Base-by-base conservation (phyloP, 2,329 filamentous ascomycete species). In the Cladosporium sp. region DNA sequence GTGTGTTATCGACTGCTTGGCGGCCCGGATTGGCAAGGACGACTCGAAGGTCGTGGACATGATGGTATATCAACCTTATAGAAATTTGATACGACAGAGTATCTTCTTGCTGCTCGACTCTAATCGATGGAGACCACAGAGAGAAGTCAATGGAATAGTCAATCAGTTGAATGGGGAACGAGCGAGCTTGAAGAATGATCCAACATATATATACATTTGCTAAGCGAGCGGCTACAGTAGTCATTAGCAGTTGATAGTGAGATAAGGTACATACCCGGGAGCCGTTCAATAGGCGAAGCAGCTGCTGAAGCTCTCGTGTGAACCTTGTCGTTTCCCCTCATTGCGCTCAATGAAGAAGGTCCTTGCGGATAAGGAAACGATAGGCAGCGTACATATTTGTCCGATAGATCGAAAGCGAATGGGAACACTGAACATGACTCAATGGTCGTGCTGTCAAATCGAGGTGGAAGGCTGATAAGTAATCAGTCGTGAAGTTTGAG, bases 1-100 rank as follows among this genome's bases (percentile, higher is more conserved):
- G 70, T 89, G 87, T n/a, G 71, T 49, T 28, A 58, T 46, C 36
- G 58, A 58, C 46, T 70, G 70, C 67, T 71, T 74, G 18, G 70
- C 64, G 7, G 69, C 58, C 32, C 71, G 67, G 16, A 71, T 58
- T 3, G 73, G 72, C 51, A 75, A 58, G n/a, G 67, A 68, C 23
- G 65, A 67, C 58, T 67, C 63, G 60, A 70, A 58, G 21, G 61
- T 43, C 32, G 62, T 23, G 21, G 62, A 43, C 62, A 64, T 64
- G 28, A 5, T 63, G n/a, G 8, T 54, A n/a, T 7, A n/a, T 26
- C 5, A 34, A 32, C 18, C 10, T 32, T 18, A 11, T 53, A 7
- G 14, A 32, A 28, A n/a, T n/a, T n/a, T 4, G 25, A 11, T 2
- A 28, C 16, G 6, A 21, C 6, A 16, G 28, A 5, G 18, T 18